A percentile compares a stretch with the other conserved stretches of the same genome.
phyloP scores from a whole-genome alignment of 192 early-diverging fungal species.

The Powellomyces hirtus region DNA sequence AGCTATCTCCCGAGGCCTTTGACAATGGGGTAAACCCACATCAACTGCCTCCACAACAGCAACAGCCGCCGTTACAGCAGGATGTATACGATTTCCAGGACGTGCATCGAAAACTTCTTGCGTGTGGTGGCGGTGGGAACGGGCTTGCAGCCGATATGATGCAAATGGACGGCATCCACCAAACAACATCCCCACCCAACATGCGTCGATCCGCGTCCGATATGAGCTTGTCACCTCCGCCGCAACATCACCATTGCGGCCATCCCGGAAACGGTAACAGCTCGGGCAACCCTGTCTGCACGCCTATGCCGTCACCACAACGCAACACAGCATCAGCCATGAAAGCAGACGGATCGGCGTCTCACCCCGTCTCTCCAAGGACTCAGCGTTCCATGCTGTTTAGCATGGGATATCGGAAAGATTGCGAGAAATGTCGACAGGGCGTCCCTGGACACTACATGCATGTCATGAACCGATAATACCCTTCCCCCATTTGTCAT shows the following conservation, averaged over 20 bases:
- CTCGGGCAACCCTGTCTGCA: neutral
- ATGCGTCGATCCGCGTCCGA: neutral
- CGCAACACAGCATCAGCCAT: neutral
- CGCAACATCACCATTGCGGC: neutral
- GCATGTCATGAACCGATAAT: slow-evolving; percentile 19
- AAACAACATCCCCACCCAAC: neutral
- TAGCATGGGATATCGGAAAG: slow-evolving; percentile 36
- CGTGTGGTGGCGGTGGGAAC: neutral
- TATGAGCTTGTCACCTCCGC: neutral
- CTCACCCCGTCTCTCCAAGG: neutral
- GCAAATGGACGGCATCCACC: neutral
- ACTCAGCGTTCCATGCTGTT: neutral
- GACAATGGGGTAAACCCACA: neutral
- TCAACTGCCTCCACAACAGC: neutral
- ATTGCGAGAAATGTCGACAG: slow-evolving; percentile 44
- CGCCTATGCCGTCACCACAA: slow-evolving; percentile 6
- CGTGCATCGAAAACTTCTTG: slow-evolving; percentile 2
- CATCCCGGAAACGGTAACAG: neutral
- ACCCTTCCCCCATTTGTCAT: too few species aligned
- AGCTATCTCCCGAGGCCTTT: neutral
- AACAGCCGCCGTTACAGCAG: neutral
- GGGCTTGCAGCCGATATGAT: neutral
- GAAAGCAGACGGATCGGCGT: neutral
- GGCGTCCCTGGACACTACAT: slow-evolving; percentile 37
- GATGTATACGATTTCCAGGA: slow-evolving; percentile 5